Evolutionary conservation across 2,329 filamentous ascomycete genomes (phyloP).

Genomic region (Ophiostoma sp.): DNA sequence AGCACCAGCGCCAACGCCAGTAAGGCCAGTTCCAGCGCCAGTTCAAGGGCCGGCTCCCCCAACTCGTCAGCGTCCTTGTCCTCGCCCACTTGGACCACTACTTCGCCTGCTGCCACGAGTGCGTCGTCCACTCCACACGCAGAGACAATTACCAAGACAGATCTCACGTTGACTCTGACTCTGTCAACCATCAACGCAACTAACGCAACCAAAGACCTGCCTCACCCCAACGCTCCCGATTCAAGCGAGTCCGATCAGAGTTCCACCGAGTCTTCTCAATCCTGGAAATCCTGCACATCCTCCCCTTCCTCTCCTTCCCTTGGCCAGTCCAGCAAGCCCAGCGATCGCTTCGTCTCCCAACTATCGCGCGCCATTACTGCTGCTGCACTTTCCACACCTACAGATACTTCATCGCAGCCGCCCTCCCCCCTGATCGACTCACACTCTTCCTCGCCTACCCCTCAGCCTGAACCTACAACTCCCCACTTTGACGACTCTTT

Average conservation of each 20-base stretch:
- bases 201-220: background rate
- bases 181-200: background rate
- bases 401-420: conserved; percentile 9
- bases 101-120: conserved; percentile 2
- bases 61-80: conserved; percentile 6
- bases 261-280: background rate
- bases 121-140: background rate
- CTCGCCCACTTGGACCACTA: background rate
- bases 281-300: background rate
- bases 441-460: conserved; percentile 38
- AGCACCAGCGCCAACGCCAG: background rate
- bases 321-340: background rate
- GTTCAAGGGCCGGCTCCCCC: background rate
- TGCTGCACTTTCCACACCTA: conserved; percentile 8
- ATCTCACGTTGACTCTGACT: background rate
- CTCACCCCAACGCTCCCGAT: background rate
- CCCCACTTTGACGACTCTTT: conserved; percentile 30
- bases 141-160: background rate
- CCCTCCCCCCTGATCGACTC: conserved; percentile 31
- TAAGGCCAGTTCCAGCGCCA: background rate
- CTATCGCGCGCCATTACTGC: conserved; percentile 10
- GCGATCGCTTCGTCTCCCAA: conserved; percentile 7
- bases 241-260: conserved; percentile 1
- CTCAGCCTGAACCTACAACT: conserved; percentile 39
- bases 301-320: background rate